Conservation (phyloP, 371 early-diverging fungal species). For the Mucor circinelloides region DNA sequence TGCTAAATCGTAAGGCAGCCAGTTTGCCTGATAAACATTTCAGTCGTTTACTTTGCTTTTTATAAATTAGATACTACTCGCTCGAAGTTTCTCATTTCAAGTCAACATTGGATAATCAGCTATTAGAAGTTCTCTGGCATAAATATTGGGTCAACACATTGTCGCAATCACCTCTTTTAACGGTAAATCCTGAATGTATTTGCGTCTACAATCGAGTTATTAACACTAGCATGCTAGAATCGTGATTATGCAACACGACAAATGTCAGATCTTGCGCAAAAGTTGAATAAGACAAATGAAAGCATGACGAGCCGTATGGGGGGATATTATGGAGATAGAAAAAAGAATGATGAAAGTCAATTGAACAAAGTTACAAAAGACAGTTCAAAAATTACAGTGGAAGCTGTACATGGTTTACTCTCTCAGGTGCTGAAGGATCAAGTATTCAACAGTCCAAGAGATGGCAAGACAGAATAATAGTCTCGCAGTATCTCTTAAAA, state of each 20-base stretch:
- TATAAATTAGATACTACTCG: constrained; percentile 72
- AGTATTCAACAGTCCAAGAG: constrained; percentile 62
- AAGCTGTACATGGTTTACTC: constrained; percentile 79
- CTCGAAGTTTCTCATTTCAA: constrained; percentile 94
- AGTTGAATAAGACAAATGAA: constrained; percentile 78
- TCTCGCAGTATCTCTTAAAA: background rate
- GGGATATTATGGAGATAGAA: constrained; percentile 63
- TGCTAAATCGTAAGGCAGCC: constrained; percentile 68
- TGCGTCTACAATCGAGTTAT: background rate
- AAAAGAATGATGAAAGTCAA: constrained; percentile 68
- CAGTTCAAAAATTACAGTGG: constrained; percentile 77
- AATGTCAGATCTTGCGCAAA: constrained; percentile 82
- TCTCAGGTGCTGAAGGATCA: constrained; percentile 82
- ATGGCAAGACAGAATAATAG: background rate
- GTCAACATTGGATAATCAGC: constrained; percentile 81
- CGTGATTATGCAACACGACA: constrained; percentile 80
- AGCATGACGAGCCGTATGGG: constrained; percentile 58
- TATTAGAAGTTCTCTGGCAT: constrained; percentile 93
- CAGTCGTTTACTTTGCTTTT: background rate
- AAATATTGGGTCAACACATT: constrained; percentile 97
- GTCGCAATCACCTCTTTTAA: constrained; percentile 87
- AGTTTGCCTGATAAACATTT: background rate
- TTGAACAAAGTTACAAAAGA: constrained; percentile 78
- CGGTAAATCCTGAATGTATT: constrained; percentile 53
- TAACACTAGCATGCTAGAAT: constrained; percentile 50